phyloP scores from a whole-genome alignment of 306 rosid genomes.

The Trichosanthes cucumerina region DNA sequence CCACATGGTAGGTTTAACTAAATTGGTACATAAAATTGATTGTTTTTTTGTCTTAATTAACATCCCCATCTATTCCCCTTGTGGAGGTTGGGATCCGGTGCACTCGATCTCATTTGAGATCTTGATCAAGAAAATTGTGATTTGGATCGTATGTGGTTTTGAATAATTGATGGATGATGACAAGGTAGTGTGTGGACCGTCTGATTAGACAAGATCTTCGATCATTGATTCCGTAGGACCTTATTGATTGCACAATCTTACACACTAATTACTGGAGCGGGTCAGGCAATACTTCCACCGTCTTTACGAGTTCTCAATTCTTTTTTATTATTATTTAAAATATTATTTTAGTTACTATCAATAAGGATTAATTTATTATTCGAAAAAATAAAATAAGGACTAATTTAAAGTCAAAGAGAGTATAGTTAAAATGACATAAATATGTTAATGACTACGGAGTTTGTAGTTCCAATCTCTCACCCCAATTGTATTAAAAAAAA shows the following conservation, averaged over 20 bases:
- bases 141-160: neutral
- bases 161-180: neutral
- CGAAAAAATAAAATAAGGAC: too few relatives aligned
- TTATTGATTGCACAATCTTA: neutral
- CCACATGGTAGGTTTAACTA: conserved; percentile 4
- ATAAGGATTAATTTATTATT: too few relatives aligned
- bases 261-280: neutral
- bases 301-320: neutral
- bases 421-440: too few relatives aligned
- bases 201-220: conserved; percentile 3
- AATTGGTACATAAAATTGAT: conserved; percentile 1
- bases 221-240: neutral
- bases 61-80: neutral
- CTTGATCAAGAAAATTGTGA: neutral
- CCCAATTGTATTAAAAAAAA: too few relatives aligned
- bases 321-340: neutral
- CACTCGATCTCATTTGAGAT: neutral
- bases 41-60: neutral
- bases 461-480: too few relatives aligned
- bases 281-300: neutral
- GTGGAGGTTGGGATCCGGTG: neutral
- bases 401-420: too few relatives aligned
- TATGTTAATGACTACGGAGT: too few relatives aligned
- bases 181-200: neutral
- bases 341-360: too few relatives aligned